Conservation (phyloP, 306 rosid genomes). For the Fagus crenata region DNA sequence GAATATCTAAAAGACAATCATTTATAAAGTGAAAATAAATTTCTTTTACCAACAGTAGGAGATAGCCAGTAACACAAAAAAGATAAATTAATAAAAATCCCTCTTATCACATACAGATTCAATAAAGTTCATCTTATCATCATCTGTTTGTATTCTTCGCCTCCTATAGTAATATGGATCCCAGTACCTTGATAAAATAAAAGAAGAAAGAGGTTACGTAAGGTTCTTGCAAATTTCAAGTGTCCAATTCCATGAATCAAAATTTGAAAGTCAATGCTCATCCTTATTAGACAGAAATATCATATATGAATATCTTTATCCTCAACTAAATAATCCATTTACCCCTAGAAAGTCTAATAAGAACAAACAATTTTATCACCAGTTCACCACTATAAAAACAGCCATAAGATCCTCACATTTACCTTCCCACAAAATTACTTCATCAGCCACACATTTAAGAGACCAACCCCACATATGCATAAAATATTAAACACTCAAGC, state of each 20-base stretch:
- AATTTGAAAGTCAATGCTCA: not conserved
- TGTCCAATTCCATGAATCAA: slow-evolving; percentile 15
- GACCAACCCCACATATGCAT: not conserved
- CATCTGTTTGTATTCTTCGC: slow-evolving; percentile 62
- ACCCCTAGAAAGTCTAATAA: not conserved
- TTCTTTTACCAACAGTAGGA: slow-evolving; percentile 12
- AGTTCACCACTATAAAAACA: not conserved
- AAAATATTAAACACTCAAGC: not conserved
- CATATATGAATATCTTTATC: not conserved
- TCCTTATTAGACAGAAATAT: not conserved
- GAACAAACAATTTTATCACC: not conserved
- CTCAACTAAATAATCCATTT: not conserved
- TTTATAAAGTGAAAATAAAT: slow-evolving; percentile 25
- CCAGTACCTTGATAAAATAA: slow-evolving; percentile 75
- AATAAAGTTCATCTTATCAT: slow-evolving; percentile 75
- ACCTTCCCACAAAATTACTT: not conserved
- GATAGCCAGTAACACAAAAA: slow-evolving; percentile 4
- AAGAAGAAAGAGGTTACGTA: slow-evolving; percentile 19
- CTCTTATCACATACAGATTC: slow-evolving; percentile 74
- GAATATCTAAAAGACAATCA: slow-evolving; percentile 61
- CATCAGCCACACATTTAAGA: not conserved
- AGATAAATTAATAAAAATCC: slow-evolving; percentile 5
- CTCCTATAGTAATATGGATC: slow-evolving; percentile 93
- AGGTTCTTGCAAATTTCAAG: slow-evolving; percentile 27
- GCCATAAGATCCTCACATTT: not conserved